These are phyloP conservation scores for Spatholobus suberectus DNA, from an alignment of 306 rosid species.

Conservation along the genomic window DNA sequence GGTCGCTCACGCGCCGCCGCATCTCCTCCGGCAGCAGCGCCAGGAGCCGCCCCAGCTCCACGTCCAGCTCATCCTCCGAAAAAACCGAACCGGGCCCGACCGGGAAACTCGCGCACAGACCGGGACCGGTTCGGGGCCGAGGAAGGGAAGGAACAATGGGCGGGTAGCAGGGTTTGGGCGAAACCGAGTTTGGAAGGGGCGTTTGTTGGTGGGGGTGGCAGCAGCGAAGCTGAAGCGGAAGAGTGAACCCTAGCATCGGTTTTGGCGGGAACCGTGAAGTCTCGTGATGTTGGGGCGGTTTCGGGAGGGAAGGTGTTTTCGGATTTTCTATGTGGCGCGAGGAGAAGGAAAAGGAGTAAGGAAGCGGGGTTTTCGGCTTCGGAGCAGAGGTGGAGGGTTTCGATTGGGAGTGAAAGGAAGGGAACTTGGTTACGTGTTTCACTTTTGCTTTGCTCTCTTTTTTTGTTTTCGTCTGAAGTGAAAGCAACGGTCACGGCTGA, in stretches of 20 bases:
- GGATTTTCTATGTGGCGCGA: background rate
- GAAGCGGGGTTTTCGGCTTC: background rate
- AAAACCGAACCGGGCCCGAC: constrained; percentile 31
- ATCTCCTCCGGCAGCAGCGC: constrained; percentile 81
- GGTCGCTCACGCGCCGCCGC: constrained; percentile 76
- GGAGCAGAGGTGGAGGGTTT: background rate
- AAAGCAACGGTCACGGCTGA: background rate
- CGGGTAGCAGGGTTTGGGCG: constrained; percentile 43
- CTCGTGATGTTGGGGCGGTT: background rate
- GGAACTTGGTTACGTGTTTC: background rate
- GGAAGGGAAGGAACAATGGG: constrained; percentile 29
- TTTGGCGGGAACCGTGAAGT: constrained; percentile 67
- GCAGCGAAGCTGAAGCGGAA: constrained; percentile 41
- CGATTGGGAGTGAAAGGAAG: background rate
- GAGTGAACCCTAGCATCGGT: constrained; percentile 59
- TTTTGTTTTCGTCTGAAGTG: background rate
- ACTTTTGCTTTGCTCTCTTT: background rate
- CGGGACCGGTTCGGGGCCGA: constrained; percentile 42
- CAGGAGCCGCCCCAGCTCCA: constrained; percentile 76
- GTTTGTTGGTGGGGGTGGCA: constrained; percentile 38
- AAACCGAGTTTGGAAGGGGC: constrained; percentile 35
- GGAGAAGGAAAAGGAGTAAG: background rate
- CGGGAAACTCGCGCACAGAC: constrained; percentile 41
- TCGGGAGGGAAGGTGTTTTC: background rate
- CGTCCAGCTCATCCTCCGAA: constrained; percentile 68